Evolutionary conservation across 768 basidiomycete genomes (phyloP), one percentile per base, ranked within the genome.

Genomic region (Cubamyces lactineus): DNA sequence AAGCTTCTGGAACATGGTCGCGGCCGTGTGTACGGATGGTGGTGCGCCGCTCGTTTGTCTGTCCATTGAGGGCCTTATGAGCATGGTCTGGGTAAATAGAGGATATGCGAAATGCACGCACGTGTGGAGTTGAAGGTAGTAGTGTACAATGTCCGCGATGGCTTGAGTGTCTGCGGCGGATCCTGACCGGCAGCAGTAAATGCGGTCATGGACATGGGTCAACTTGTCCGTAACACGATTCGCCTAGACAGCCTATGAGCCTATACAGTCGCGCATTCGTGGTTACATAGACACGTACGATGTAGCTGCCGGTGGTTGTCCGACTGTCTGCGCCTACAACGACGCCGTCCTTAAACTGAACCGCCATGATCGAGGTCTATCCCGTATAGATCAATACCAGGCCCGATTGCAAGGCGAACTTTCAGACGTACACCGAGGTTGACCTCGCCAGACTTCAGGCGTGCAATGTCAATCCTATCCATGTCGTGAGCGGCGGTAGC

Each of bases 161-260:
- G 96, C 94, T 75, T 97, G 97, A 2, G 97, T 99, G 74, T 99
- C 96, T 23, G 96, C 96, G 48, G 96, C 93, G 67, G 95, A 97
- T 52, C 97, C 97, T 45, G 94, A 97, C 62, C 97, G 91, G 84
- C 97, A 99, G 75, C 97, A 99, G 77, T 98, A 99, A 75, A 98
- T 92, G 67, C 94, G 93, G 77, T 99, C 97, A 75, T 98, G 95
- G 67, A 99, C 83, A 73, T 92, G 86, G 2, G 96, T 97, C 63
- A 98, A 84, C 79, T 99, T 99, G 83, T 99, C 96, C 45, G 96
- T 99, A 19, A 98, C 96, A 76, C 96, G 89, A 75, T 98, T 98
- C 24, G 95, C 94, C 94, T 96, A 63, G 40, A 53, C 34, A 41
- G 34, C 11, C 53, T 4, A 13, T 59, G 12, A 59, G 54, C 17